phyloP scores from a whole-genome alignment of 2,329 filamentous ascomycete genomes.

The Fusarium succisae region DNA sequence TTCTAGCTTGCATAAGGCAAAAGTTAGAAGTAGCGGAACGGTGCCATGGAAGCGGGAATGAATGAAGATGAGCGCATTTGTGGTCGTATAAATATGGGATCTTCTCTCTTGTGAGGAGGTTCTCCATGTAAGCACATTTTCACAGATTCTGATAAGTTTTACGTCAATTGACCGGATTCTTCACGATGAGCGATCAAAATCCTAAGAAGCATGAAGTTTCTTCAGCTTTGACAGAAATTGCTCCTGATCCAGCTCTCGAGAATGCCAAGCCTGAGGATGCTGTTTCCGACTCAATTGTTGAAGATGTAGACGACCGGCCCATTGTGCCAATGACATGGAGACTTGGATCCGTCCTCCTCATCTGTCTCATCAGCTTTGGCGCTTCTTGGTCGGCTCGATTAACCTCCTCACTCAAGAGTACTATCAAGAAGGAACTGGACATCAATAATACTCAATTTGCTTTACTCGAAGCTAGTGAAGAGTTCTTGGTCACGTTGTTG shows the following conservation, averaged over 20 bases:
- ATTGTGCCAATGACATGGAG: not conserved
- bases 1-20: not conserved
- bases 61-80: rapidly evolving
- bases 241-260: not conserved
- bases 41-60: not conserved
- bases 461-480: not conserved
- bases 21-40: not conserved
- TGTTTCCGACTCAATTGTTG: not conserved
- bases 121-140: rapidly evolving
- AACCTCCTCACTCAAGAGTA: not conserved
- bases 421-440: not conserved
- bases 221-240: no score
- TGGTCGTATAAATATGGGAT: not conserved
- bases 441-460: not conserved
- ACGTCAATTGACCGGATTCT: rapidly evolving
- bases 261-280: rapidly evolving
- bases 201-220: not conserved
- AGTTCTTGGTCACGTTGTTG: not conserved
- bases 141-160: rapidly evolving
- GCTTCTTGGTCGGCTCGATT: not conserved
- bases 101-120: rapidly evolving
- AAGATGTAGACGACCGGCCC: no score
- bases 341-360: rapidly evolving
- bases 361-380: not conserved
- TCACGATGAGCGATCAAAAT: rapidly evolving